Conservation (phyloP, 768 basidiomycete genomes). For the Pleurotus tuber-regium region DNA sequence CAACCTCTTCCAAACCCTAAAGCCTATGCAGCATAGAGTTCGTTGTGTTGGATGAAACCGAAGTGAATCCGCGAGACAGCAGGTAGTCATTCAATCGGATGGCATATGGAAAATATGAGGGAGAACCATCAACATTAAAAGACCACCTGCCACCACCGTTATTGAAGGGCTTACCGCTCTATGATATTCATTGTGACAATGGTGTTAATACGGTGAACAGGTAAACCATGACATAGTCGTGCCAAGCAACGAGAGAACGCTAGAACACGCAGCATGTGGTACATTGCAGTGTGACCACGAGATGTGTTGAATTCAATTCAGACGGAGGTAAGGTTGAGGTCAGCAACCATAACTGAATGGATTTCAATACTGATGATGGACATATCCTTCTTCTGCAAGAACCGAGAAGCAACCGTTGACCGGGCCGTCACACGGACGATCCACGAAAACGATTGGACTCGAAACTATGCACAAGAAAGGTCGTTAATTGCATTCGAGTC, state of each 20-base stretch:
- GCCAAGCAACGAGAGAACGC: too few species aligned
- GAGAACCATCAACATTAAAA: neutral
- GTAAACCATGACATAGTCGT: neutral
- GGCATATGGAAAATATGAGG: constrained; percentile 3
- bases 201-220: neutral
- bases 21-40: neutral
- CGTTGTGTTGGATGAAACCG: neutral
- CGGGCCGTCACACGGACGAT: too few species aligned
- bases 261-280: too few species aligned
- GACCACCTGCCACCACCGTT: neutral
- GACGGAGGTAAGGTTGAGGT: neutral
- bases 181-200: neutral
- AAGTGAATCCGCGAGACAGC: neutral
- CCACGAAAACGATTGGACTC: too few species aligned
- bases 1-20: neutral
- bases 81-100: neutral
- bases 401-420: neutral
- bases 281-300: neutral
- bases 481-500: too few species aligned
- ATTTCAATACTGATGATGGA: neutral
- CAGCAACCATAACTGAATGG: neutral
- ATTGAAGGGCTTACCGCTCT: too few species aligned
- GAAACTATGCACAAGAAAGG: too few species aligned
- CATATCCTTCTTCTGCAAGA: neutral
- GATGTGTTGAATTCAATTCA: neutral